Evolutionary conservation across 768 basidiomycete genomes (phyloP).

Genomic region (Psilocybe tampanensis): DNA sequence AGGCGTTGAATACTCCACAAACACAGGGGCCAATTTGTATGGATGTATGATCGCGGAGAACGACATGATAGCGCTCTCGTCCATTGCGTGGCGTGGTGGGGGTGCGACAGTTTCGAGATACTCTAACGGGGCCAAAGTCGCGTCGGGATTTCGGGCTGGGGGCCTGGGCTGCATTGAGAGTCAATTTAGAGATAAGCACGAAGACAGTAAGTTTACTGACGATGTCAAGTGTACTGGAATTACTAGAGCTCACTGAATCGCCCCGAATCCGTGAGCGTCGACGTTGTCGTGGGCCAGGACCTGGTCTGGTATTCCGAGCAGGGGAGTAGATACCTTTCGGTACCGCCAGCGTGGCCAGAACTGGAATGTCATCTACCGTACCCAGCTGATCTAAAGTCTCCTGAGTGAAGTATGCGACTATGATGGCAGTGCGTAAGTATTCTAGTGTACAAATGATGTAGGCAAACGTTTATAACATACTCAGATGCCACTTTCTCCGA

Average conservation of each 20-base stretch:
- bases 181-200: too few relatives aligned
- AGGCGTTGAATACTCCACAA: too few relatives aligned
- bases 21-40: too few relatives aligned
- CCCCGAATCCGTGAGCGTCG: too few relatives aligned
- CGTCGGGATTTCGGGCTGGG: constrained; percentile 30
- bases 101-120: constrained; percentile 64
- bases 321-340: constrained; percentile 66
- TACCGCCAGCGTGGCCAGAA: constrained; percentile 53
- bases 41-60: constrained; percentile 34
- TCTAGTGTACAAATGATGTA: constrained; percentile 1
- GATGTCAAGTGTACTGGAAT: neutral
- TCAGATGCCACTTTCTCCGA: constrained; percentile 82
- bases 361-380: constrained; percentile 61
- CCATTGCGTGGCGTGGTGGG: constrained; percentile 66
- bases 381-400: constrained; percentile 57
- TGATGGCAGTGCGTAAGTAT: constrained; percentile 6
- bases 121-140: constrained; percentile 51
- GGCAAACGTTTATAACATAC: constrained; percentile 39
- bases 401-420: constrained; percentile 79
- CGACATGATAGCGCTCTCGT: constrained; percentile 71
- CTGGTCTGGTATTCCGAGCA: constrained; percentile 53
- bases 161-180: neutral
- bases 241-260: too few relatives aligned
- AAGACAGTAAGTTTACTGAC: too few relatives aligned
- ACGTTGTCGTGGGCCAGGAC: neutral